phyloP scores from a whole-genome alignment of 179 eudicot species.

The Pouteria campechiana region DNA sequence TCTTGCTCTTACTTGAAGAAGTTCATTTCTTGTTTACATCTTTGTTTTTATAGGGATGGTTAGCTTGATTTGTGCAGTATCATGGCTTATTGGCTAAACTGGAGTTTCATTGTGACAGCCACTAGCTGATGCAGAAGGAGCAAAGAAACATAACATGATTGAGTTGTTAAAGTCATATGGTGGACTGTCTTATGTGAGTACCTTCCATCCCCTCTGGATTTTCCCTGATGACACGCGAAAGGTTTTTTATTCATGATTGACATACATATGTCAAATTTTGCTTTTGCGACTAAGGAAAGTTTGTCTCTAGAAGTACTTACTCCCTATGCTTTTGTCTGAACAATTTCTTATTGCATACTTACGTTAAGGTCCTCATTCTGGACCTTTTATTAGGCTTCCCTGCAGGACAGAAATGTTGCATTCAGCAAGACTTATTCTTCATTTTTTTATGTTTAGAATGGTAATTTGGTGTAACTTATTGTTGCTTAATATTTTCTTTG shows the following conservation, averaged over 20 bases:
- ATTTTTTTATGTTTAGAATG: not conserved
- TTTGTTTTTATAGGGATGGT: too few relatives aligned
- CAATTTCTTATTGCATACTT: not conserved
- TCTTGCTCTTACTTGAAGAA: not conserved
- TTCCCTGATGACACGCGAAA: too few relatives aligned
- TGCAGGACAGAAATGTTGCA: too few relatives aligned
- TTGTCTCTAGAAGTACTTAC: too few relatives aligned
- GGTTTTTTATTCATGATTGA: too few relatives aligned
- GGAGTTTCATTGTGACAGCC: conserved; percentile 52
- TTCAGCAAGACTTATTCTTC: too few relatives aligned
- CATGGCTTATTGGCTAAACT: conserved; percentile 4
- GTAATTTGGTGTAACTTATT: not conserved
- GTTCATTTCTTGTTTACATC: too few relatives aligned
- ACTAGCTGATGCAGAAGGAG: conserved; percentile 99
- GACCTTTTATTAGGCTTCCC: not conserved
- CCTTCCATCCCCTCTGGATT: not conserved
- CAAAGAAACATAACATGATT: conserved; percentile 59
- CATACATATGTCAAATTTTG: too few relatives aligned
- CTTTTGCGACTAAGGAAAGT: too few relatives aligned
- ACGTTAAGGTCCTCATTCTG: not conserved
- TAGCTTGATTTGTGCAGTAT: too few relatives aligned
- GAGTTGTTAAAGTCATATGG: conserved; percentile 79
- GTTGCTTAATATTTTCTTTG: too few relatives aligned
- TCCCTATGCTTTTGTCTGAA: not conserved
- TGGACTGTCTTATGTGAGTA: conserved; percentile 86